A percentile compares a stretch with the other conserved stretches of the same genome.
phyloP scores from a whole-genome alignment of 495 filamentous ascomycete genomes.

The Penicillium daleae region DNA sequence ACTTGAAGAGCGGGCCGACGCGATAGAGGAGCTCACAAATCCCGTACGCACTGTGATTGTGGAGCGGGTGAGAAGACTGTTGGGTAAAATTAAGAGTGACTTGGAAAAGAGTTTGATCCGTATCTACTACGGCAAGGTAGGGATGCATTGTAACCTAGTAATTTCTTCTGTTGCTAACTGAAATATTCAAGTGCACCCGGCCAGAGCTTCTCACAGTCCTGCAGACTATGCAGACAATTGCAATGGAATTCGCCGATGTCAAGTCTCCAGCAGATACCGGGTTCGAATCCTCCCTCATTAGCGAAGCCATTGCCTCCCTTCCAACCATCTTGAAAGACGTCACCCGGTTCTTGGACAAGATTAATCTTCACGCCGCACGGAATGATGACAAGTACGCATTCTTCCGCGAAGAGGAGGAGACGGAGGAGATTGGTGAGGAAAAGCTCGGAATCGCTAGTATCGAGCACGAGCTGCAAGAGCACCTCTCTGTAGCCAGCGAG shows the following conservation, averaged over 20 bases:
- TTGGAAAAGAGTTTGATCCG: conserved; percentile 90
- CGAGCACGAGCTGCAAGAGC: conserved; percentile 81
- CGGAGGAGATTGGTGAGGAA: conserved; percentile 79
- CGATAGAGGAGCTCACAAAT: conserved; percentile 86
- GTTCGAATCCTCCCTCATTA: conserved; percentile 73
- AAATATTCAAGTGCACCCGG: conserved; percentile 66
- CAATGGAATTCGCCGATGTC: conserved; percentile 70
- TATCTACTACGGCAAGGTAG: conserved; percentile 89
- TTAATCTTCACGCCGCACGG: conserved; percentile 82
- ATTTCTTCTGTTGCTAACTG: conserved; percentile 27
- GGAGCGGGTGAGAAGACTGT: conserved; percentile 71
- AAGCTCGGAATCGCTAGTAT: conserved; percentile 92
- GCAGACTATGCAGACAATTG: conserved; percentile 81
- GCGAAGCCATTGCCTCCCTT: conserved; percentile 72
- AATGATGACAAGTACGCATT: conserved; percentile 92
- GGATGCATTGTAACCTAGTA: background rate
- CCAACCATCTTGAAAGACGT: conserved; percentile 76
- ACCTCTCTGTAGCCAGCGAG: conserved; percentile 70
- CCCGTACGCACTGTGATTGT: conserved; percentile 64
- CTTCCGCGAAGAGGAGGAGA: conserved; percentile 85
- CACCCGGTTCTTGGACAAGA: conserved; percentile 73
- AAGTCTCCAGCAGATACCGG: conserved; percentile 68
- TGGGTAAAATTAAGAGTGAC: conserved; percentile 75
- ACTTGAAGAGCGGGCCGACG: conserved; percentile 82
- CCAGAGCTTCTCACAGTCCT: conserved; percentile 86